These are phyloP conservation scores for Asclepias syriaca DNA, from an alignment of 257 asterid species.

Conservation along the genomic window DNA sequence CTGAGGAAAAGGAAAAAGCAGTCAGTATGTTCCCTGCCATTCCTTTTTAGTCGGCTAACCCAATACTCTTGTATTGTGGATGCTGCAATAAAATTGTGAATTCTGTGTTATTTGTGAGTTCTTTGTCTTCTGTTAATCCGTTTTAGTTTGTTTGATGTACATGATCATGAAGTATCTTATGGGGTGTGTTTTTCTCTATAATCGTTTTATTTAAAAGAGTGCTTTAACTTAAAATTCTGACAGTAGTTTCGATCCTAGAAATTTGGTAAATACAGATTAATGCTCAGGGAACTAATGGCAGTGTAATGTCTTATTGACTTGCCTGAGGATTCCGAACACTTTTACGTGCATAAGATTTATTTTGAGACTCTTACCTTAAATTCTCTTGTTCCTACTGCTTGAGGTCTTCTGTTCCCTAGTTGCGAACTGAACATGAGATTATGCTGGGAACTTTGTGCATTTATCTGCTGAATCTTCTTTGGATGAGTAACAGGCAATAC, in stretches of 20 bases:
- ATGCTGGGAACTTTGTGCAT: background rate
- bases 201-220: background rate
- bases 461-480: slow-evolving; percentile 3
- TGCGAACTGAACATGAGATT: slow-evolving; percentile 4
- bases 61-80: background rate
- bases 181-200: background rate
- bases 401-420: slow-evolving; percentile 7
- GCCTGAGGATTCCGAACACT: background rate
- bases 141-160: background rate
- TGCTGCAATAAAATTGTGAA: background rate
- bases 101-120: background rate
- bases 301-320: background rate
- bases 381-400: slow-evolving; percentile 7
- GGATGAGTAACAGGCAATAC: background rate
- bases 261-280: background rate
- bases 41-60: background rate
- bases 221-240: background rate
- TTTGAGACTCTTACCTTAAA: slow-evolving; percentile 11
- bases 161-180: background rate
- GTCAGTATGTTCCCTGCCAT: background rate
- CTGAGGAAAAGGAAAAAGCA: background rate
- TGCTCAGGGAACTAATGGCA: background rate
- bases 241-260: background rate
- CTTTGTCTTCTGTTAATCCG: background rate
- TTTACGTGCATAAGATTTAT: background rate